A percentile compares a stretch with the other conserved stretches of the same genome.
phyloP scores from a whole-genome alignment of 208 protist genomes.

The Trypanosoma lewisi region DNA sequence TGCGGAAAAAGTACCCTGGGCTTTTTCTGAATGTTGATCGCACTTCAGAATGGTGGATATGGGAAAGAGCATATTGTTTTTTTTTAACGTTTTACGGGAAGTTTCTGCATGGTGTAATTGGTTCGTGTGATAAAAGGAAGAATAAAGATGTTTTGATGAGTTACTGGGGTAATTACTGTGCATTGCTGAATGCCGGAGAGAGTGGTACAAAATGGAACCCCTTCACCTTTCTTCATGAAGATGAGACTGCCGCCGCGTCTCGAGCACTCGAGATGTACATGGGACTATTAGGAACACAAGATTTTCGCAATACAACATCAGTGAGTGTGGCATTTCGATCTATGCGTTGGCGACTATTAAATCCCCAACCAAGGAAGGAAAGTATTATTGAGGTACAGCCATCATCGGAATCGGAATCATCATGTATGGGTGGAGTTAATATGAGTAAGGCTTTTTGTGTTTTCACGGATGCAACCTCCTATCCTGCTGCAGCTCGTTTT shows the following conservation, averaged over 20 bases:
- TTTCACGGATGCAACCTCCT: conserved; percentile 12
- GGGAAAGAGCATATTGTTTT: not conserved
- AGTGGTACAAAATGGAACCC: not conserved
- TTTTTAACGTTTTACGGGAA: not conserved
- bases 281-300: conserved; percentile 11
- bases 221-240: too few species aligned
- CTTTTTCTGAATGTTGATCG: not conserved
- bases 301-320: not conserved
- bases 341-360: conserved; percentile 18
- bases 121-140: not conserved
- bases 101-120: too few species aligned
- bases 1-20: conserved; percentile 1
- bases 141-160: conserved; percentile 1
- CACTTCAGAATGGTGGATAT: not conserved
- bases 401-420: too few species aligned
- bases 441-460: conserved; percentile 2
- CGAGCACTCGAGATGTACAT: conserved; percentile 9
- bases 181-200: not conserved
- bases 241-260: not conserved
- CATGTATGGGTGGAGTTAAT: not conserved
- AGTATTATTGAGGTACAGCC: conserved; percentile 3
- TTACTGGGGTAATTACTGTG: conserved; percentile 17
- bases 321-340: conserved; percentile 4
- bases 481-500: conserved; percentile 10
- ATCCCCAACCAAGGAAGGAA: conserved; percentile 2